Conservation (phyloP, 2,329 filamentous ascomycete species). For the Sclerotiophoma versabilis region DNA sequence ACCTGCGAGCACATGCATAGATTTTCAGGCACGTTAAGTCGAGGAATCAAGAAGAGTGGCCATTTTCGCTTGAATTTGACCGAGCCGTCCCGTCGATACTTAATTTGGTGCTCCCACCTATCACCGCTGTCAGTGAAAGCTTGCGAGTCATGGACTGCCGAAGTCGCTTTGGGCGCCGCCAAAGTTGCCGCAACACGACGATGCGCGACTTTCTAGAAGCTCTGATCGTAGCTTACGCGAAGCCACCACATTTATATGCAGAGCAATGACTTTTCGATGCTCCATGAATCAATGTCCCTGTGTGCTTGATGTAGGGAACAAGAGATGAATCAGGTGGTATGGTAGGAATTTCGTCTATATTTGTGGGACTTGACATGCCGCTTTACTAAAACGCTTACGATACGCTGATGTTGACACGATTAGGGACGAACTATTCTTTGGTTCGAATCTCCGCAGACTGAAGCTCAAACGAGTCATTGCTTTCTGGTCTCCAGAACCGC, state of each 20-base stretch:
- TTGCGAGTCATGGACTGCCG: slow-evolving; percentile 13
- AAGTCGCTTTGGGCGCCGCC: slow-evolving; percentile 2
- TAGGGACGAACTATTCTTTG: slow-evolving; percentile 10
- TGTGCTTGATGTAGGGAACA: not conserved
- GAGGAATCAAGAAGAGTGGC: not conserved
- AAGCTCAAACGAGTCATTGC: slow-evolving; percentile 33
- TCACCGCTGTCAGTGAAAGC: slow-evolving; percentile 12
- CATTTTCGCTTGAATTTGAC: slow-evolving; percentile 12
- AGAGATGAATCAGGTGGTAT: not conserved
- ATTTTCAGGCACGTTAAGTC: not conserved
- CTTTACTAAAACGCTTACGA: slow-evolving; percentile 1
- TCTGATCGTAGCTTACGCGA: not conserved
- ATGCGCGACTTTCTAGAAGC: not conserved
- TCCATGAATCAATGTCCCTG: not conserved
- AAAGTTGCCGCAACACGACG: not conserved
- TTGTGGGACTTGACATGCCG: not conserved
- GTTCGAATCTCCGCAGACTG: slow-evolving; percentile 22
- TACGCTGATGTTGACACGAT: not conserved
- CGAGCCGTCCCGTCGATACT: slow-evolving; percentile 12
- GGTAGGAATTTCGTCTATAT: not conserved
- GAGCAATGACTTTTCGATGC: slow-evolving; percentile 8
- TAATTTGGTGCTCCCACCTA: slow-evolving; percentile 1
- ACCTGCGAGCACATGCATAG: not conserved
- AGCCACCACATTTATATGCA: not conserved
- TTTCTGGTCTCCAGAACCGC: slow-evolving; percentile 31